Evolutionary conservation across 805 yeast species (phyloP), one percentile per base, ranked within the genome.

Genomic region (Torulaspora gathmanii): DNA sequence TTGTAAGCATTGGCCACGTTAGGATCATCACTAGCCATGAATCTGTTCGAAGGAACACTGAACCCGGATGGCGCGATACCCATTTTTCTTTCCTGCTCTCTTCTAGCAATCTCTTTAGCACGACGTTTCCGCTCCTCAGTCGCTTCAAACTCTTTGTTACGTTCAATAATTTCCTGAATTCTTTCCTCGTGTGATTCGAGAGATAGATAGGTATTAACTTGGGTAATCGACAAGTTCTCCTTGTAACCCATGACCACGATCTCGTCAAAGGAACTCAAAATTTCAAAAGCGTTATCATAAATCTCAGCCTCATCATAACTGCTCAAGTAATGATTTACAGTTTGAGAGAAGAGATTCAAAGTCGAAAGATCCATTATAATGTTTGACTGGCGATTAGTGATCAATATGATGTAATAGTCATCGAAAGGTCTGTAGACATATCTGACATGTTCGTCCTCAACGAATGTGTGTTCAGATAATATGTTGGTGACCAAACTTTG

Each of bases 111-210:
- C 61, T 86, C 95, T 66, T 85, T 87, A 40, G 98, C 97, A 64
- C 87, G 82, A 69, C 95, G 85, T 71, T 91, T 91, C 69, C 98
- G 83, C 69, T 91, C 96, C 70, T 93, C 99, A 44, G 87, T 82
- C 33, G 99, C 99, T 68, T 91, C 99, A 59, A 86, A 71, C 70
- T 93, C 99, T 70, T 93, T 93, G 73, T 93, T 93, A 67, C 90
- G 82, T 70, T 88, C 98, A 58, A 93, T 93, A 64, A 93, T 90
- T 65, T 93, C 97, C 73, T 93, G 98, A 62, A 95, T 91, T 73
- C 87, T 91, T 70, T 93, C 99, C 70, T 93, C 99, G 65, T 93
- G 97, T 33, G 95, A 86, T 69, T 93, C 98, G 98, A 93, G 91
- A 63, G 88, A 91, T 71, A 93, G 73, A 69, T 86, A 91, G 10